phyloP scores from a whole-genome alignment of 257 asterid species.

The Solanum clarkiae region DNA sequence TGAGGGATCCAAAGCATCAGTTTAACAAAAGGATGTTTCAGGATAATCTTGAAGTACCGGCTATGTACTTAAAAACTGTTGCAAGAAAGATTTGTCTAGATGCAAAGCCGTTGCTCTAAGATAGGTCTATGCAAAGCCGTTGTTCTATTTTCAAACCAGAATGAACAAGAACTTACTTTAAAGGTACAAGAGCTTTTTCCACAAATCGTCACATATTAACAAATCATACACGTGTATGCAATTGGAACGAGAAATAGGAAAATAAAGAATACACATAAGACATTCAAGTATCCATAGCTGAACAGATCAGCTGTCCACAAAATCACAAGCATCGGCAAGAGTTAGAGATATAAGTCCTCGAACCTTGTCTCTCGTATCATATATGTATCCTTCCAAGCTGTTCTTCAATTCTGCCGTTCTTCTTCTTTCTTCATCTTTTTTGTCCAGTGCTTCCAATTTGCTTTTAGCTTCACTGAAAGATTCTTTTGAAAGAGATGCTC shows the following conservation, averaged over 20 bases:
- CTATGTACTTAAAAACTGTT: background rate
- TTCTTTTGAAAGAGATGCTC: conserved; percentile 70
- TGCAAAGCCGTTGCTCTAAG: background rate
- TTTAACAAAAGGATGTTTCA: conserved; percentile 1
- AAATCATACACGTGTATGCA: background rate
- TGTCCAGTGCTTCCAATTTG: conserved; percentile 72
- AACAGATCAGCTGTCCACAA: background rate
- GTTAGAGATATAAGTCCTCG: conserved; percentile 1
- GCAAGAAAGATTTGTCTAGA: background rate
- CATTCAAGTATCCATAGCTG: background rate
- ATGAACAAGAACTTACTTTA: too few relatives aligned
- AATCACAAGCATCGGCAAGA: background rate
- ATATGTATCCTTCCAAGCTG: conserved; percentile 86
- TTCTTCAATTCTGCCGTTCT: conserved; percentile 95
- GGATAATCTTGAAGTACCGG: background rate
- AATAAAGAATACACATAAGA: background rate
- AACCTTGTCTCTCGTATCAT: conserved; percentile 93
- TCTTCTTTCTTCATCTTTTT: conserved; percentile 91
- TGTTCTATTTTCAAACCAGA: too few relatives aligned
- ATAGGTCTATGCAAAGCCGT: background rate
- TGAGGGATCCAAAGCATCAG: background rate
- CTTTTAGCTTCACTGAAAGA: conserved; percentile 45
- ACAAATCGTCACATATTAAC: background rate
- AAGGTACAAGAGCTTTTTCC: too few relatives aligned
- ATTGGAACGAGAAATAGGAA: background rate